Evolutionary conservation across 2,329 filamentous ascomycete species (phyloP).

Genomic region (Phialocephala sp.): DNA sequence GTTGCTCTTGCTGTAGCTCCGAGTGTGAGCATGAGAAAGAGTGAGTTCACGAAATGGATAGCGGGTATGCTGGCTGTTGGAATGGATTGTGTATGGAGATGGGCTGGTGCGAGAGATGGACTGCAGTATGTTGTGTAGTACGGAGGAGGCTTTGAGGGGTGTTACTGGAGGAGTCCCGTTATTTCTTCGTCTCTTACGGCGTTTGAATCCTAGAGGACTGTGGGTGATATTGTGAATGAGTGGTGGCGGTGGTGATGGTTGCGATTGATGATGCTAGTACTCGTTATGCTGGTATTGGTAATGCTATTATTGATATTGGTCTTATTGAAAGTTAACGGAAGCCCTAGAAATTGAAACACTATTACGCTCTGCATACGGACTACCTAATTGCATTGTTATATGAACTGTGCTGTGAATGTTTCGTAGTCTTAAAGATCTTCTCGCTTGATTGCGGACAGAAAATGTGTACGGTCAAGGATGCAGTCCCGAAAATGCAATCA

Average conservation of each 20-base stretch:
- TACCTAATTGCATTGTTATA: too few species aligned
- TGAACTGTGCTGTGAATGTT: too few species aligned
- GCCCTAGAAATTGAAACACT: too few species aligned
- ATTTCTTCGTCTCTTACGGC: not conserved
- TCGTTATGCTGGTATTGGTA: too few species aligned
- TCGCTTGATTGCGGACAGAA: too few species aligned
- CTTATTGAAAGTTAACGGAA: too few species aligned
- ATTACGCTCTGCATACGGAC: too few species aligned
- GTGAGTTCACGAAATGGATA: constrained; percentile 9
- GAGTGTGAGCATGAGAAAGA: not conserved
- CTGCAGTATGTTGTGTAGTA: constrained; percentile 26
- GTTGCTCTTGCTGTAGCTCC: not conserved
- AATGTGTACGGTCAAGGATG: too few species aligned
- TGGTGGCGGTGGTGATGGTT: not conserved
- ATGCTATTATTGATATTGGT: too few species aligned
- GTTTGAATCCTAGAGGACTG: not conserved
- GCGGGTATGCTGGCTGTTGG: constrained; percentile 11
- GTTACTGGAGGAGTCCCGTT: constrained; percentile 31
- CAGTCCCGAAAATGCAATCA: too few species aligned
- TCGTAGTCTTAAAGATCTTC: too few species aligned
- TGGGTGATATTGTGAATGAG: not conserved
- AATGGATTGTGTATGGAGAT: constrained; percentile 30
- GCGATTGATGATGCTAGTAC: too few species aligned
- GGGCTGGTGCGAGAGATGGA: constrained; percentile 24
- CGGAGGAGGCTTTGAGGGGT: constrained; percentile 26